Evolutionary conservation across 1,284 basidiomycete genomes (phyloP), one percentile per base, ranked within the genome.

Genomic region (Boletus semigastroideus): DNA sequence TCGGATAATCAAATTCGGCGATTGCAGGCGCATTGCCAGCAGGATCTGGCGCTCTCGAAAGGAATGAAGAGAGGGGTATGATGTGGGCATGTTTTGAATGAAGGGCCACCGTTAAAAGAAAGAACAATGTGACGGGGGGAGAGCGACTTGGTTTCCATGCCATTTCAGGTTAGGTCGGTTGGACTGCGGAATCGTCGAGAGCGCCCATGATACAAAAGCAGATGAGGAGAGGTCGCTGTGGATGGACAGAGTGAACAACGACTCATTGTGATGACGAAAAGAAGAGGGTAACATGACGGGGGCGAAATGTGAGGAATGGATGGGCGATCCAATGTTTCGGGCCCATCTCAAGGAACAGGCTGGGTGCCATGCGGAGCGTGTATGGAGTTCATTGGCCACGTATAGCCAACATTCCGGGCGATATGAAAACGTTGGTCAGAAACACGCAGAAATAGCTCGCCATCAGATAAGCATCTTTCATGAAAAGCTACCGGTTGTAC

Each of bases 401-500:
- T 47, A 51, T 42, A 17, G 46, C 39, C 38, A 61, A 40, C 37
- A 41, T 56, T 25, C 25, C 59, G 61, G 58, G 65, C 61, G 59
- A 62, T 63, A 67, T 65, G 61, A 59, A 51, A 45, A 54, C 31
- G 62, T 59, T 56, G 9, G 61, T 55, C 54, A 63, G 54, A 53
- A 42, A 46, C 17, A 27, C 3, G 40, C 64, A 64, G 51, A 59
- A 46, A 62, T 60, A 55, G 41, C 30, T 49, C 31, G 6, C 34
- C 52, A 62, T 63, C 65, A 67, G 58, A 67, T 67, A 65, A 56
- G 46, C 36, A 33, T 42, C 27, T 33, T 51, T 48, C 20, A 59
- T 59, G 51, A 63, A 63, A 67, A 51, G 48, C 49, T 8, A 19
- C 62, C 63, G 65, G 41, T 52, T 17, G 40, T 47, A 33, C 42